Evolutionary conservation across 225 moss, liverwort and hornwort species (phyloP).

Genomic region (Thuidium tamariscinum): DNA sequence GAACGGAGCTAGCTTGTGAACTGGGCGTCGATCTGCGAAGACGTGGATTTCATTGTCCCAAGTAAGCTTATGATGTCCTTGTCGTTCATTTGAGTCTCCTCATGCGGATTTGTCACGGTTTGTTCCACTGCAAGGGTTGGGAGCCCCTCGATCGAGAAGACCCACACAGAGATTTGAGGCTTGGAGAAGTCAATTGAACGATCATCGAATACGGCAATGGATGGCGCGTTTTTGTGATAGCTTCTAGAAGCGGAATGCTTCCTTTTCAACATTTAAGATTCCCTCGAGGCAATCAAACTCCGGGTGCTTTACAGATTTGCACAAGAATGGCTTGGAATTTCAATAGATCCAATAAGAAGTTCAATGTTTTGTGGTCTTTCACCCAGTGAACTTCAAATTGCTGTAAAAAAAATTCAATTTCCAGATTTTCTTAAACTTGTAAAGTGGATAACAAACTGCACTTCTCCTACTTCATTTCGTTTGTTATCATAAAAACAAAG

Average conservation of each 20-base stretch:
- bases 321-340: neutral
- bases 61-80: neutral
- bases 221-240: neutral
- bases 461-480: neutral
- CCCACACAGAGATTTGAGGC: neutral
- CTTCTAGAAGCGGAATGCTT: neutral
- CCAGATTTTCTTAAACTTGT: neutral
- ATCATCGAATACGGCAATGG: no score
- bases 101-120: neutral
- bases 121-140: neutral
- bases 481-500: neutral
- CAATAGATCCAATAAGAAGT: neutral
- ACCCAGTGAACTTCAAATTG: neutral
- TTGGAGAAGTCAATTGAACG: neutral
- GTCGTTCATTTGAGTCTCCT: neutral
- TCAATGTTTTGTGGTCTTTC: neutral
- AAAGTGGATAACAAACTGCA: no score
- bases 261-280: neutral
- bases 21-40: neutral
- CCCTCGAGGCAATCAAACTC: neutral
- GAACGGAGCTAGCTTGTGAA: neutral
- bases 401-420: neutral
- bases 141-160: neutral
- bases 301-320: neutral
- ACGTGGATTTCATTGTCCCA: neutral